Percentiles rank a stretch among this genome's conserved stretches.
Conservation (phyloP, 352 stramenopile species). For the Lagenidium sp. region DNA sequence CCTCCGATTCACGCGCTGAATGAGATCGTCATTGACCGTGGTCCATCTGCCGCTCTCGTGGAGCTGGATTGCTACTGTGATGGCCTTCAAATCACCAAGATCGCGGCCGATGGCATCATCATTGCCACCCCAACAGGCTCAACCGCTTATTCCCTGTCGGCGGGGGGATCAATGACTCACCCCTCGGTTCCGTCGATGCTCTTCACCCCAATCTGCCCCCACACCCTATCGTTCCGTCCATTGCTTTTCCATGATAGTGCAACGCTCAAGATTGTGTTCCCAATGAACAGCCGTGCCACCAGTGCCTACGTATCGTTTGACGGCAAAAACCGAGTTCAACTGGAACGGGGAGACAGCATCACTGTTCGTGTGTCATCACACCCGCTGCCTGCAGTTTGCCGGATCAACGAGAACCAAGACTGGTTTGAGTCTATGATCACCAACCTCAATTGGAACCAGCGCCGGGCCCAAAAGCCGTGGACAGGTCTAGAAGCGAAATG, state of each 20-base stretch:
- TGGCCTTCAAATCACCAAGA: slow-evolving; percentile 93
- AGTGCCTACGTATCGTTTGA: slow-evolving; percentile 88
- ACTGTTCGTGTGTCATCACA: slow-evolving; percentile 84
- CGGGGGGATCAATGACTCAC: slow-evolving; percentile 96
- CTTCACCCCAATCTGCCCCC: slow-evolving; percentile 98
- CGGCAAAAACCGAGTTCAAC: slow-evolving; percentile 84
- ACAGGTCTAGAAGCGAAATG: slow-evolving; percentile 2
- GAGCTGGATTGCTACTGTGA: slow-evolving; percentile 97
- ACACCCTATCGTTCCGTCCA: slow-evolving; percentile 93
- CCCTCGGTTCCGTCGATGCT: slow-evolving; percentile 96
- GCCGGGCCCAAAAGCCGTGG: slow-evolving; percentile 76
- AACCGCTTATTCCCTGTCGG: slow-evolving; percentile 97
- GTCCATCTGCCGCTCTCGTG: slow-evolving; percentile 83
- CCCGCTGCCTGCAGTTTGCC: slow-evolving; percentile 82
- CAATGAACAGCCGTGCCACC: slow-evolving; percentile 56
- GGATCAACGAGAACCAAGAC: slow-evolving; percentile 86
- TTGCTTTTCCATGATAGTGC: slow-evolving; percentile 90
- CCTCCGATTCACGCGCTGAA: slow-evolving; percentile 93
- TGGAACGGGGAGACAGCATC: slow-evolving; percentile 81
- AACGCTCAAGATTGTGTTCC: slow-evolving; percentile 86
- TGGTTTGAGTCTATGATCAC: slow-evolving; percentile 91
- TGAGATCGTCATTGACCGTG: slow-evolving; percentile 97
- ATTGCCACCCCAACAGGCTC: slow-evolving; percentile 97
- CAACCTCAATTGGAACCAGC: slow-evolving; percentile 92
- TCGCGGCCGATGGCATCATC: slow-evolving; percentile 96